phyloP scores from a whole-genome alignment of 176 grass and related monocot genomes.

The Triticum aestivum region IWGSC_CS_RefSeq_v2.1 NC_057808.1:95341817-95342316 shows the following conservation, averaged over 20 bases:
- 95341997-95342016: not conserved
- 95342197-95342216: slow-evolving; percentile 51
- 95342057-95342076: slow-evolving; percentile 29
- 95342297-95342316: slow-evolving; percentile 95
- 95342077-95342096: slow-evolving; percentile 68
- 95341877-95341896: slow-evolving; percentile 84
- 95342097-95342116: slow-evolving; percentile 39
- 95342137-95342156: slow-evolving; percentile 76
- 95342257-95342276: slow-evolving; percentile 38
- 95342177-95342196: slow-evolving; percentile 61
- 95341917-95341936: slow-evolving; percentile 93
- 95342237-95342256: slow-evolving; percentile 42
- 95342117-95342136: slow-evolving; percentile 39
- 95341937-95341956: slow-evolving; percentile 86
- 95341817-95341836: not conserved
- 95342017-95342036: not conserved
- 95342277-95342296: slow-evolving; percentile 97
- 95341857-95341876: slow-evolving; percentile 56
- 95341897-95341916: slow-evolving; percentile 75
- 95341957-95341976: slow-evolving; percentile 87
- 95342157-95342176: slow-evolving; percentile 63
- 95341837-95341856: slow-evolving; percentile 39
- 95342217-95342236: slow-evolving; percentile 50
- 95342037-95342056: slow-evolving; percentile 1
- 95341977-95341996: slow-evolving; percentile 22